phyloP scores from a whole-genome alignment of 2,329 filamentous ascomycete species.

The Nannizziopsis barbatae region DNA sequence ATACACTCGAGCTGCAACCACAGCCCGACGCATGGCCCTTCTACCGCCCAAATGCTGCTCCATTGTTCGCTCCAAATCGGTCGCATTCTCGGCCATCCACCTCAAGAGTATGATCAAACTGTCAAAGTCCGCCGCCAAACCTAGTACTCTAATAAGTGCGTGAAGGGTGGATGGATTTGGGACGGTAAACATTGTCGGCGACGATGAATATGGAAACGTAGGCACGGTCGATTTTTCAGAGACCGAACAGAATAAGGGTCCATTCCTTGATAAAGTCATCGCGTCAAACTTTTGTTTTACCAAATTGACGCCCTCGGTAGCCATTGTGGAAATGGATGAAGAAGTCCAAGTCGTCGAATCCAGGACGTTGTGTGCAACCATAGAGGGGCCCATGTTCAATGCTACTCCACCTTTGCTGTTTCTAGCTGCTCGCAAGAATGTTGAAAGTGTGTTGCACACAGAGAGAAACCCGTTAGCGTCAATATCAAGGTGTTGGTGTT shows the following conservation, averaged over 20 bases:
- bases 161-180: conserved; percentile 33
- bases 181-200: conserved; percentile 27
- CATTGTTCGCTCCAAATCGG: conserved; percentile 25
- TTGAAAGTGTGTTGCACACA: conserved; percentile 7
- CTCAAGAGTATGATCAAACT: conserved; percentile 31
- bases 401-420: conserved; percentile 12
- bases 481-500: conserved; percentile 12
- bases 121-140: conserved; percentile 30
- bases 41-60: conserved; percentile 30
- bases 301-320: conserved; percentile 22
- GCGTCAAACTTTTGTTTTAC: conserved; percentile 29
- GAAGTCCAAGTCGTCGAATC: not conserved
- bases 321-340: conserved; percentile 23
- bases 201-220: not conserved
- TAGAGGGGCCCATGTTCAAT: conserved; percentile 3
- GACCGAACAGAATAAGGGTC: conserved; percentile 9
- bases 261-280: conserved; percentile 24
- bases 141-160: conserved; percentile 33
- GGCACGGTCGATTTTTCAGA: not conserved
- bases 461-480: conserved; percentile 9
- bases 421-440: not conserved
- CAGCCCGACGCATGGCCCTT: conserved; percentile 29
- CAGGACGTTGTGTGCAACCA: not conserved
- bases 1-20: conserved; percentile 33
- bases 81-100: conserved; percentile 32